A percentile compares a stretch with the other conserved stretches of the same genome.
phyloP scores from a whole-genome alignment of 306 rosid genomes.

The Psophocarpus tetragonolobus region DNA sequence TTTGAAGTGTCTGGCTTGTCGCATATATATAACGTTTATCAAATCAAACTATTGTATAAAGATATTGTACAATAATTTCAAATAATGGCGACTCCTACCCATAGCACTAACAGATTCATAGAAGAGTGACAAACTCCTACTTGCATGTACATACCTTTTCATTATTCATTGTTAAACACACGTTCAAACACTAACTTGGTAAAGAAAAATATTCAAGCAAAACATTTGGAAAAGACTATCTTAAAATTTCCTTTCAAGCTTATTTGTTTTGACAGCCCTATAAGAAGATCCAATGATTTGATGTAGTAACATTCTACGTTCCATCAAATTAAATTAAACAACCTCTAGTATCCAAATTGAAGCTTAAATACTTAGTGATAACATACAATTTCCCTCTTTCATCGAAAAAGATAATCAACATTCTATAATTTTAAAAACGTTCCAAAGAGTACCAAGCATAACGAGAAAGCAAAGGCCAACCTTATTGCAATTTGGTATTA shows the following conservation, averaged over 20 bases:
- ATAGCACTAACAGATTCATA: neutral
- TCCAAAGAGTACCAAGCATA: constrained; percentile 1
- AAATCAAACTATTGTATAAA: neutral
- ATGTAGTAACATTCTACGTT: neutral
- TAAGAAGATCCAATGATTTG: neutral
- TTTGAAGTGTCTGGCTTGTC: neutral
- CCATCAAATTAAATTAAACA: neutral
- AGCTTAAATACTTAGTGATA: constrained; percentile 12
- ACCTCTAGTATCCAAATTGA: neutral
- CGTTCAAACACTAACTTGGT: neutral
- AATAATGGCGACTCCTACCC: neutral
- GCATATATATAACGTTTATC: neutral
- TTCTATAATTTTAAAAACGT: neutral
- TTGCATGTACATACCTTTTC: neutral
- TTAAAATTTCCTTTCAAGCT: neutral
- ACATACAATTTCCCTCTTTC: too few species aligned
- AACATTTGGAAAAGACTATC: neutral
- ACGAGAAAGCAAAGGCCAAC: constrained; percentile 34
- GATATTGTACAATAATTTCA: neutral
- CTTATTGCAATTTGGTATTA: constrained; percentile 94
- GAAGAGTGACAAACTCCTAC: neutral
- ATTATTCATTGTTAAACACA: too few species aligned
- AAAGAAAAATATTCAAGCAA: too few species aligned
- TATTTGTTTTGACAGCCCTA: neutral
- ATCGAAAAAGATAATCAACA: too few species aligned